A percentile compares a stretch with the other conserved stretches of the same genome.
phyloP scores from a whole-genome alignment of 2,329 filamentous ascomycete species.

The Coniella vitis region DNA sequence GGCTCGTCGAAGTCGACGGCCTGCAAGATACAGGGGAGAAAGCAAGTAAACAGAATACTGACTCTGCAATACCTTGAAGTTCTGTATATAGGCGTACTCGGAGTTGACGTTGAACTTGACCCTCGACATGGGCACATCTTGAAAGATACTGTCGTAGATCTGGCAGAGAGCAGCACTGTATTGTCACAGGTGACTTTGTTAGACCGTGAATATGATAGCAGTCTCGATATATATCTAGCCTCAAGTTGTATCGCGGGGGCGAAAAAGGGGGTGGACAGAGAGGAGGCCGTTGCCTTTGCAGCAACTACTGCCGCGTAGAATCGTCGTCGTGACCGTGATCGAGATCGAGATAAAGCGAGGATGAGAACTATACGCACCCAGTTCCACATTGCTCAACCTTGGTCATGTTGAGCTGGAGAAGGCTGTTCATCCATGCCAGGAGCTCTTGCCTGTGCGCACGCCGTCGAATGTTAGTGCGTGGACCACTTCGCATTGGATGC shows the following conservation, averaged over 20 bases:
- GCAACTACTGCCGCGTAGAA: background rate
- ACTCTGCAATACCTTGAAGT: conserved; percentile 98
- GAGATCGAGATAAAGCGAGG: background rate
- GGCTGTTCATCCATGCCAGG: conserved; percentile 92
- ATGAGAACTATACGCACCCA: conserved; percentile 54
- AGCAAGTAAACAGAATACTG: conserved; percentile 30
- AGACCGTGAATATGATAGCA: conserved; percentile 17
- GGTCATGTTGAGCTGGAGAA: conserved; percentile 94
- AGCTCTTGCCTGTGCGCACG: conserved; percentile 73
- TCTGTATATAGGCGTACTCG: conserved; percentile 96
- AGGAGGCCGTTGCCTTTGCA: background rate
- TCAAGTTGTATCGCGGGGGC: too few species aligned
- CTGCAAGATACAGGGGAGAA: background rate
- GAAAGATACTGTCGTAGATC: conserved; percentile 96
- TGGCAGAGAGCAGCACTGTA: conserved; percentile 88
- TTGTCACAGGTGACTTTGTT: background rate
- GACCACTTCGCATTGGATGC: background rate
- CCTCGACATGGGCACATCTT: conserved; percentile 86
- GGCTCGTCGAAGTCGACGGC: conserved; percentile 3
- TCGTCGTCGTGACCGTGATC: background rate
- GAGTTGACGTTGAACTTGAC: conserved; percentile 98
- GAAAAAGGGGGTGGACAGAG: background rate
- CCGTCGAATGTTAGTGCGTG: conserved; percentile 5
- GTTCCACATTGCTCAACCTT: conserved; percentile 99
- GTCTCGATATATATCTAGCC: background rate